Evolutionary conservation across 2,329 filamentous ascomycete genomes (phyloP), one percentile per base, ranked within the genome.

Genomic region (Didymella glomerata): DNA sequence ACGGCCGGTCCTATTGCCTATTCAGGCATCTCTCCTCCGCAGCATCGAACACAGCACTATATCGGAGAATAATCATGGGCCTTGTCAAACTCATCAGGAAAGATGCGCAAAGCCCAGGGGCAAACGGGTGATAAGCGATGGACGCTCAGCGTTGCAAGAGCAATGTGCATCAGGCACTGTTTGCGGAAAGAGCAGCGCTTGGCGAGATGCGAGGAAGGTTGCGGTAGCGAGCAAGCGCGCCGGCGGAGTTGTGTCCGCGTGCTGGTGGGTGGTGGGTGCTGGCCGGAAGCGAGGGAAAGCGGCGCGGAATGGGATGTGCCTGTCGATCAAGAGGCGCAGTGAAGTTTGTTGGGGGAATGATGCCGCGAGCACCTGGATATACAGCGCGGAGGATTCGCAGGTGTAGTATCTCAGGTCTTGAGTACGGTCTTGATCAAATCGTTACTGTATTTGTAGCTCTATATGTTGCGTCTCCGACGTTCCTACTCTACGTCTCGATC

Each of bases 41-140:
- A 36, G 48, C 48, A 48, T 57, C 54, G 48, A 57, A 52, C 20
- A 52, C 48, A 57, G 54, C 54, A 44, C 54, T 57, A 57, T 48
- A 42, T 52, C 54, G 54, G 48, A 57, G 54, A 52, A 57, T 57
- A 57, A 38, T 8, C 14, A 38, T 27, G 28, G 30, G 30, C 2
- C 20, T 42, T n/a, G 22, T 30, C 45, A 38, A 36, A n/a, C 41
- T 48, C 42, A 28, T 27, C 36, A 47, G 54, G 30, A 57, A 57
- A 52, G 48, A 52, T 52, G 54, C 48, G 54, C 48, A 57, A 38
- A 20, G 11, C 41, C 22, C 14, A 44, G 22, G 11, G 24, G 41
- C 41, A 44, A 27, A 27, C 46, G 16, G 34, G 5, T 18, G 40
- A n/a, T 20, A 38, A 48, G 42, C 34, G 48, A 52, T 27, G 54